phyloP scores from a whole-genome alignment of 306 rosid genomes.

The Vachellia pachyceras region DNA sequence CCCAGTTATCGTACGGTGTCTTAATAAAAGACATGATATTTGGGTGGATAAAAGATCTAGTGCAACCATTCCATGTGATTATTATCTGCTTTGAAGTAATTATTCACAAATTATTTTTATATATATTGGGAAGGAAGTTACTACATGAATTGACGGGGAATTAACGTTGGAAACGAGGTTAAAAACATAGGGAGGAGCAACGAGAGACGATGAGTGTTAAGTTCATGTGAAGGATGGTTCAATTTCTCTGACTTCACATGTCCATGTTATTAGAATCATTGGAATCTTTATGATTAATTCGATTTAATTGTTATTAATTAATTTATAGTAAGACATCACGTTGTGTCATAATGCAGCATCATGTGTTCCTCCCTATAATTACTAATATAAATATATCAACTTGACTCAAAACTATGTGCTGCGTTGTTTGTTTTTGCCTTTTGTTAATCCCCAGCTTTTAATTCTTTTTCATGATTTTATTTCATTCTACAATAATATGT shows the following conservation, averaged over 20 bases:
- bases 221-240: neutral
- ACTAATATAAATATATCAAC: neutral
- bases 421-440: neutral
- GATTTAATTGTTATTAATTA: neutral
- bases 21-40: too few relatives aligned
- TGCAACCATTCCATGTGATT: too few relatives aligned
- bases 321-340: neutral
- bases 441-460: neutral
- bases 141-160: neutral
- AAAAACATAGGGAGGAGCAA: neutral
- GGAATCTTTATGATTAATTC: neutral
- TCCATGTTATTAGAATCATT: neutral
- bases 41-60: too few relatives aligned
- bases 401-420: conserved; percentile 13
- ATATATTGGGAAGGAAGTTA: neutral
- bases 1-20: too few relatives aligned
- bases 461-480: neutral
- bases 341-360: neutral
- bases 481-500: neutral
- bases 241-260: neutral
- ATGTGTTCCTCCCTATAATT: neutral
- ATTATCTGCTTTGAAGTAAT: neutral
- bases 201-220: neutral
- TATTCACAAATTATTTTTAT: neutral
- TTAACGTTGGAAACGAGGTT: neutral